A percentile compares a stretch with the other conserved stretches of the same genome.
phyloP scores from a whole-genome alignment of 176 grass and related monocot species.

The Oryza meyeriana region DNA sequence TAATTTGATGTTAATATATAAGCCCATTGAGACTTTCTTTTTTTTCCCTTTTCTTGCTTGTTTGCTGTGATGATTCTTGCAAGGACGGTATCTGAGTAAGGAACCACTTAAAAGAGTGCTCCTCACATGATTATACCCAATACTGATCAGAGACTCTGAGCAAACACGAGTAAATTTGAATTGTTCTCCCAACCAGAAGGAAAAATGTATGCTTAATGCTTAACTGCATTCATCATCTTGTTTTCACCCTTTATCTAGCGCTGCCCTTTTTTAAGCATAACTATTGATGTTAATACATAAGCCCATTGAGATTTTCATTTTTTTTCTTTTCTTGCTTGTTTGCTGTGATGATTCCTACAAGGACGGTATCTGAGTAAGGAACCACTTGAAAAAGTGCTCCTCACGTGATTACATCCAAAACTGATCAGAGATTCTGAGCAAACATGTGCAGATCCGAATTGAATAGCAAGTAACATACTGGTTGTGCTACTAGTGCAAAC shows the following conservation, averaged over 20 bases:
- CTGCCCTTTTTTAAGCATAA: background rate
- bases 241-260: background rate
- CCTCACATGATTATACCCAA: background rate
- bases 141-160: background rate
- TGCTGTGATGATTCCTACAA: slow-evolving; percentile 12
- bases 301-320: background rate
- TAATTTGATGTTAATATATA: background rate
- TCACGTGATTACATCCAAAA: slow-evolving; percentile 13
- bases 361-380: slow-evolving; percentile 23
- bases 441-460: background rate
- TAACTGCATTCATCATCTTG: background rate
- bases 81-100: slow-evolving; percentile 19
- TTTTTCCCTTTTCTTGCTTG: background rate
- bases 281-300: background rate
- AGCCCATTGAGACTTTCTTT: background rate
- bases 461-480: background rate
- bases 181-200: background rate
- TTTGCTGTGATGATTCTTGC: background rate
- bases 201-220: background rate
- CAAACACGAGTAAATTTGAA: background rate
- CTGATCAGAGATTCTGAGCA: slow-evolving; percentile 28
- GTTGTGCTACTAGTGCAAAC: background rate
- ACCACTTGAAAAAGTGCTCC: background rate
- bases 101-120: background rate
- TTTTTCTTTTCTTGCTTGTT: background rate